A percentile compares a stretch with the other conserved stretches of the same genome.
Conservation (phyloP, 176 grass and related monocot genomes). For the Microstegium vimineum region DNA sequence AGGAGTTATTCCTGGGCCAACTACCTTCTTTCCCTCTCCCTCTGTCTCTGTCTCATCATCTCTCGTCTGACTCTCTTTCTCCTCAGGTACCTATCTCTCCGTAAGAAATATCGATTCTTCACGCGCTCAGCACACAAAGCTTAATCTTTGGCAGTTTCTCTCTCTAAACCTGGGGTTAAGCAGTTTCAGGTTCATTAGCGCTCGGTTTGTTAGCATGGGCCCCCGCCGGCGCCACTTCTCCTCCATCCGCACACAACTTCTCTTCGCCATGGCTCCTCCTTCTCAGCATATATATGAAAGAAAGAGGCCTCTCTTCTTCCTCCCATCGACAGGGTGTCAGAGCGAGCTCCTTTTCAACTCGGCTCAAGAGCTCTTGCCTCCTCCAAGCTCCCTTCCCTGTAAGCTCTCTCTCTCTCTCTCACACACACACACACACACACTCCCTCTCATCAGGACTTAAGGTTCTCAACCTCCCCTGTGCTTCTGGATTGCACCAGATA, state of each 20-base stretch:
- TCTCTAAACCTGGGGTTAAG: constrained; percentile 2
- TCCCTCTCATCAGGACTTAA: background rate
- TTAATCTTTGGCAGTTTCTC: constrained; percentile 7
- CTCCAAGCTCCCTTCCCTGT: constrained; percentile 8
- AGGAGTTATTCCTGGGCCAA: background rate
- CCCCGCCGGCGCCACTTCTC: background rate
- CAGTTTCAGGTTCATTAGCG: background rate
- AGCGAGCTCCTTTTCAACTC: background rate
- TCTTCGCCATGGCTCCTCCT: background rate
- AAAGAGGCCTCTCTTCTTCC: background rate
- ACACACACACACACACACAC: no score
- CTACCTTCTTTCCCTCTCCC: background rate
- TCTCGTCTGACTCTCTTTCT: background rate
- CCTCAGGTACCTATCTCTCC: background rate
- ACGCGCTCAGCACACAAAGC: constrained; percentile 15
- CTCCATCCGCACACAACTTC: background rate
- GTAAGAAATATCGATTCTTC: background rate
- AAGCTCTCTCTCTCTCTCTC: background rate
- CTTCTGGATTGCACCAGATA: background rate
- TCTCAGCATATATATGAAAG: constrained; percentile 28
- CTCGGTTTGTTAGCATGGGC: background rate
- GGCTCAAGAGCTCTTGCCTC: background rate
- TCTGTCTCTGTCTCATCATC: background rate
- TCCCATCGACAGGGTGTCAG: constrained; percentile 5
- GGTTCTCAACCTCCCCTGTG: background rate